phyloP scores from a whole-genome alignment of 2,329 filamentous ascomycete species.

The Trichoderma gracile region DNA sequence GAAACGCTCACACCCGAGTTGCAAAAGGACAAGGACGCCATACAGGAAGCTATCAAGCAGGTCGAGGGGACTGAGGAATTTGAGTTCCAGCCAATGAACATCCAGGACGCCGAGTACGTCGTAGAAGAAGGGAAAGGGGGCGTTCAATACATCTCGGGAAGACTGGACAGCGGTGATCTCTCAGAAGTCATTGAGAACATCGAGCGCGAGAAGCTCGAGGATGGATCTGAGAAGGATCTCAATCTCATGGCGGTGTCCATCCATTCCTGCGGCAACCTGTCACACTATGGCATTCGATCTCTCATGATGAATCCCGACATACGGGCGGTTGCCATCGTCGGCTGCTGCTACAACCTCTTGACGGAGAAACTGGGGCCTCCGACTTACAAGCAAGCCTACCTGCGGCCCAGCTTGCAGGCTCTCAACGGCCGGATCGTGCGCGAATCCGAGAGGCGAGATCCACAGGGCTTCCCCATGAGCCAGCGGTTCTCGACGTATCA shows the following conservation, averaged over 20 bases:
- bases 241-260: conserved; percentile 87
- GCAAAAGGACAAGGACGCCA: conserved; percentile 44
- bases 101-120: conserved; percentile 53
- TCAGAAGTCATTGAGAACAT: conserved; percentile 66
- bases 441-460: conserved; percentile 74
- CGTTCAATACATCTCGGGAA: conserved; percentile 76
- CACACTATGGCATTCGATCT: conserved; percentile 88
- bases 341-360: conserved; percentile 96
- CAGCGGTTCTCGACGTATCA: conserved; percentile 62
- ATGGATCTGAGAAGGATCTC: conserved; percentile 40
- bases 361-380: conserved; percentile 87
- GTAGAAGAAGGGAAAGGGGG: conserved; percentile 64
- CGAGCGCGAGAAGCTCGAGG: conserved; percentile 35
- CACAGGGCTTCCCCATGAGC: conserved; percentile 93
- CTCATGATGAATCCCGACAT: conserved; percentile 82
- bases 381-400: conserved; percentile 78
- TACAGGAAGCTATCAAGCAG: conserved; percentile 40
- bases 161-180: conserved; percentile 72
- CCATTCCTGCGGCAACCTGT: conserved; percentile 96
- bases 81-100: conserved; percentile 51
- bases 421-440: conserved; percentile 67
- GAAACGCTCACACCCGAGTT: conserved; percentile 39
- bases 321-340: conserved; percentile 89
- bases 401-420: conserved; percentile 68
- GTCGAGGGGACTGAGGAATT: conserved; percentile 39